Evolutionary conservation across 2,329 filamentous ascomycete species (phyloP).

Genomic region (Colletotrichum viniferum): DNA sequence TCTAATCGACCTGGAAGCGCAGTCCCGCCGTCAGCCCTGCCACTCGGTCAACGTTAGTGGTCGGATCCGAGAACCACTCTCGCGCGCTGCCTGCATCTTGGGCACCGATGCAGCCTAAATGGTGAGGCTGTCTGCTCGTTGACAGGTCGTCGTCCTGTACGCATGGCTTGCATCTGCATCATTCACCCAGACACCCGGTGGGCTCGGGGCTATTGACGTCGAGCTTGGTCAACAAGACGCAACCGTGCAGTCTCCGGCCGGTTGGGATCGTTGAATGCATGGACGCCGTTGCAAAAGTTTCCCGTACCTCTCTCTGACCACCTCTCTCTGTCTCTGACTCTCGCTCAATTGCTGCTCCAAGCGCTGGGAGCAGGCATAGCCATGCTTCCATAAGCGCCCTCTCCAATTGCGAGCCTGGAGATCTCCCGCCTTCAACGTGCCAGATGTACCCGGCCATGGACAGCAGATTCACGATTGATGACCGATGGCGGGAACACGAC

Average conservation of each 20-base stretch:
- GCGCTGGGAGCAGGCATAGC: constrained; percentile 7
- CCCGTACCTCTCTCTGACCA: neutral
- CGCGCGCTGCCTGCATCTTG: neutral
- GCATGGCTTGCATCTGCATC: constrained; percentile 7
- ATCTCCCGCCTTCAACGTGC: constrained; percentile 7
- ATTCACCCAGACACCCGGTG: neutral
- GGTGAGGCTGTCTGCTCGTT: constrained; percentile 19
- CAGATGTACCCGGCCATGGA: neutral
- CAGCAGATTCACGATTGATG: neutral
- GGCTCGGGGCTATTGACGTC: constrained; percentile 16
- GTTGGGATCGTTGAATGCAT: neutral
- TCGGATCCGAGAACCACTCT: neutral
- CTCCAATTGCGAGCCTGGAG: neutral
- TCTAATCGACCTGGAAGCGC: neutral
- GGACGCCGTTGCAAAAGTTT: neutral
- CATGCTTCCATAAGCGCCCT: neutral
- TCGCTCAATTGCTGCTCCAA: neutral
- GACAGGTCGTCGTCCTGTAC: constrained; percentile 7
- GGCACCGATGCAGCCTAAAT: constrained; percentile 25
- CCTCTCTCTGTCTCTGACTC: neutral
- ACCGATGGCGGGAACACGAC: neutral
- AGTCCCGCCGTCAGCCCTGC: neutral
- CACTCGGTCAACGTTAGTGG: neutral
- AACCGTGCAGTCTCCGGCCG: neutral
- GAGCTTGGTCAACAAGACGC: neutral